Evolutionary conservation across 108 stramenopile species (phyloP), one percentile per base, ranked within the genome.

Genomic region (Cyclotella choctawhatcheeana): DNA sequence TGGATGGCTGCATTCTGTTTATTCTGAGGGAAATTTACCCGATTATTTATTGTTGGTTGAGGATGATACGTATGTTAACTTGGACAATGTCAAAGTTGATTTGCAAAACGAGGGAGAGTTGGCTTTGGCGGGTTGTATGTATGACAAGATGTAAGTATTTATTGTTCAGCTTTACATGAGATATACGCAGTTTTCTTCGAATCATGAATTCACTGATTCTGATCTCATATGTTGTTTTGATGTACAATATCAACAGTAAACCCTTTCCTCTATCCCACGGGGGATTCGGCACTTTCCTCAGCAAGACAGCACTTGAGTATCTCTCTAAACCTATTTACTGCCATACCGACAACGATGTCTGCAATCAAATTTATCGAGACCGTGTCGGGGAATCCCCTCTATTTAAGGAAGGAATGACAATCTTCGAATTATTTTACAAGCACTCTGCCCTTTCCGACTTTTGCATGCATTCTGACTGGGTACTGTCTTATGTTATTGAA

Each of bases 241-340:
- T 6, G 5, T 6, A 22, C n/a, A 40, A 8, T 40, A 40, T 40
- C 37, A 40, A 24, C 33, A 60, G 59, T 21, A 48, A 48, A 48
- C 63, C 63, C 2, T 69, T 77, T 26, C 44, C 62, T 17, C 34
- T 79, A 8, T 66, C 84, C 21, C 82, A 58, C 44, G 84, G 84
- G 30, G 84, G 84, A 0, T 85, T 69, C 31, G 81, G 84, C 12
- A 64, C 61, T 0, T 20, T 72, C 43, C 53, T 76, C 44, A 68
- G 54, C 69, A 53, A 51, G 33, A 37, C n/a, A 25, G 60, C 74
- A 4, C 18, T 83, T 14, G 55, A 58, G 25, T 26, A 58, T 0
- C 71, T 77, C 27, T 33, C 58, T 1, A 20, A 56, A 45, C 81
- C 81, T 31, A 56, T 82, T 12, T 0, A 10, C 17, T 55, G 50